phyloP scores from a whole-genome alignment of 2,329 filamentous ascomycete species.

The Ophiocordyceps australis region DNA sequence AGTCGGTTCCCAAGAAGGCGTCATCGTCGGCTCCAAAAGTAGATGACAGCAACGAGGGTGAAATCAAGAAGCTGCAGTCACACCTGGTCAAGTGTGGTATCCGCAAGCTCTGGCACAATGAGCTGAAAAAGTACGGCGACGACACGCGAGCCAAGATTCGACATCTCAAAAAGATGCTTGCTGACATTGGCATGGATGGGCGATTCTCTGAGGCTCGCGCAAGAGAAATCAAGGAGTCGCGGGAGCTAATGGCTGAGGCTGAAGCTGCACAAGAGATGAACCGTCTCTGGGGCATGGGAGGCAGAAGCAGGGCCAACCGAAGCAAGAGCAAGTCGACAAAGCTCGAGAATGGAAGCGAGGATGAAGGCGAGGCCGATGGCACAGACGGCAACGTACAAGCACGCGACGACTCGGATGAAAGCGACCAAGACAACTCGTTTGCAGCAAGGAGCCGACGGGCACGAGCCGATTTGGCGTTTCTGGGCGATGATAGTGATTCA shows the following conservation, averaged over 20 bases:
- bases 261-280: constrained; percentile 73
- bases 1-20: constrained; percentile 12
- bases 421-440: constrained; percentile 13
- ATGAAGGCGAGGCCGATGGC: constrained; percentile 7
- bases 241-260: constrained; percentile 71
- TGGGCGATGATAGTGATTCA: constrained; percentile 51
- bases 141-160: constrained; percentile 64
- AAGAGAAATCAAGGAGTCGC: constrained; percentile 66
- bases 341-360: constrained; percentile 13
- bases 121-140: constrained; percentile 56
- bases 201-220: constrained; percentile 76
- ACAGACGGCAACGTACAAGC: constrained; percentile 9
- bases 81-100: constrained; percentile 83
- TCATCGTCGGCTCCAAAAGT: constrained; percentile 5
- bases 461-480: constrained; percentile 40
- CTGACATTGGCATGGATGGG: constrained; percentile 72
- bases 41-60: constrained; percentile 49
- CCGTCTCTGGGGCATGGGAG: constrained; percentile 49
- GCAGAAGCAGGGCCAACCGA: constrained; percentile 21
- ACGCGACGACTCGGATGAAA: constrained; percentile 11
- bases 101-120: constrained; percentile 77
- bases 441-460: constrained; percentile 27
- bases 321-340: constrained; percentile 13
- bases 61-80: constrained; percentile 76
- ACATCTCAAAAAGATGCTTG: constrained; percentile 63